Evolutionary conservation across 768 basidiomycete species (phyloP).

Genomic region (Porpolomopsis calyptriformis): DNA sequence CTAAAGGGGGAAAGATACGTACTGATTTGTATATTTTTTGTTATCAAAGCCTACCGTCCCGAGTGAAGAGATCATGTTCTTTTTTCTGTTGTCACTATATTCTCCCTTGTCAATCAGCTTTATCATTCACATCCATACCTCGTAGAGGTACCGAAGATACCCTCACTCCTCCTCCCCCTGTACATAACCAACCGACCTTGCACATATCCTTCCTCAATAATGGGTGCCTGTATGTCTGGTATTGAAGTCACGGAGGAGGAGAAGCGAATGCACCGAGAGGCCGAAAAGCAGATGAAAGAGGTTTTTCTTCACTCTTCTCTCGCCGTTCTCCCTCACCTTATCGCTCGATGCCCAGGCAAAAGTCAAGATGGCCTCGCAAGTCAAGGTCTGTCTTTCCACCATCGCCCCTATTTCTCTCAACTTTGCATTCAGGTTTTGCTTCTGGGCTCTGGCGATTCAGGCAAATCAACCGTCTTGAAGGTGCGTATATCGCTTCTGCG

Average conservation of each 20-base stretch:
- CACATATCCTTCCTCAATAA: constrained; percentile 18
- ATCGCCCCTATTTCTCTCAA: constrained; percentile 4
- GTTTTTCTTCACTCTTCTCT: constrained; percentile 27
- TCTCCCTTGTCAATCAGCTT: too few relatives aligned
- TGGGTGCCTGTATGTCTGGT: constrained; percentile 75
- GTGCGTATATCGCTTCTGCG: constrained; percentile 22
- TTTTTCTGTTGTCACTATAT: too few relatives aligned
- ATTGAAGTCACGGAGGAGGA: constrained; percentile 62
- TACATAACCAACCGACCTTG: too few relatives aligned
- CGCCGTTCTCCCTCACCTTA: constrained; percentile 5
- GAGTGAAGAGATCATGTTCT: too few relatives aligned
- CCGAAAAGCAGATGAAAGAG: constrained; percentile 70
- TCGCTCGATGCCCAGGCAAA: constrained; percentile 44
- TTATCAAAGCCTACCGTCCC: too few relatives aligned
- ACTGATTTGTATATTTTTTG: too few relatives aligned
- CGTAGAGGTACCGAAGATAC: not conserved
- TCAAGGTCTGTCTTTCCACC: constrained; percentile 43
- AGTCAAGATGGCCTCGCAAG: constrained; percentile 56
- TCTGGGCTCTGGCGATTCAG: constrained; percentile 87
- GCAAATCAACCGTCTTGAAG: constrained; percentile 88
- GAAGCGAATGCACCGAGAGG: constrained; percentile 52
- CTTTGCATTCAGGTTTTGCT: constrained; percentile 54
- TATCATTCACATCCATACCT: not conserved
- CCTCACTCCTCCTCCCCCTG: not conserved
- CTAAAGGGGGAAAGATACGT: too few relatives aligned